Evolutionary conservation across 148 eudicot species (phyloP).

Genomic region (Rhododendron ferrugineum): DNA sequence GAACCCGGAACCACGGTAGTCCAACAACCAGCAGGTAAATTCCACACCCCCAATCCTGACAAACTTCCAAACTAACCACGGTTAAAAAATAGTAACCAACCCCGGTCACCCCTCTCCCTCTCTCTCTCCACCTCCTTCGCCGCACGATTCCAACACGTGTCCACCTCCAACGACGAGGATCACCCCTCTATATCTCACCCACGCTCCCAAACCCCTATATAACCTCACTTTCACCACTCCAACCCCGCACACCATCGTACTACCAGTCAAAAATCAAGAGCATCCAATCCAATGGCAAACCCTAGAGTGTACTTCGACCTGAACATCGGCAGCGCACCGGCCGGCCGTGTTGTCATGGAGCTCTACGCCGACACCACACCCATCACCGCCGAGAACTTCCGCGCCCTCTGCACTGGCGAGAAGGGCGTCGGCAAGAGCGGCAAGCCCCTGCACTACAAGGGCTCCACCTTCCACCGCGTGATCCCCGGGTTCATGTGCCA

Average conservation of each 20-base stretch:
- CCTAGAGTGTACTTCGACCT: conserved; percentile 48
- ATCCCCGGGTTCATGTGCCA: conserved; percentile 61
- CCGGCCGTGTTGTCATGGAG: conserved; percentile 48
- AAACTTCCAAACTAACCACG: background rate
- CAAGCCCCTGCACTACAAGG: conserved; percentile 54
- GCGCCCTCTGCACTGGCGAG: conserved; percentile 51
- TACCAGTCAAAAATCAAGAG: background rate
- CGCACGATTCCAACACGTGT: background rate
- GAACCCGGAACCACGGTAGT: background rate
- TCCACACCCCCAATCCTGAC: background rate
- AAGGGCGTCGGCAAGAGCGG: conserved; percentile 40
- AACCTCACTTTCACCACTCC: background rate
- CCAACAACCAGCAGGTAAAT: background rate
- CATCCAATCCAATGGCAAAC: conserved; percentile 15
- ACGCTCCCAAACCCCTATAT: background rate
- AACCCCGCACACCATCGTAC: background rate
- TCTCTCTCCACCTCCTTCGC: background rate
- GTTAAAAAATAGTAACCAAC: background rate
- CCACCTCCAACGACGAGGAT: background rate
- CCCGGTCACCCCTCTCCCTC: background rate
- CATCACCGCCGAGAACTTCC: conserved; percentile 41
- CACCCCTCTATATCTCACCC: background rate
- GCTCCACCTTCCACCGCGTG: conserved; percentile 53
- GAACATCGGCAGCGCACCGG: conserved; percentile 36
- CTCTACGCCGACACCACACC: conserved; percentile 46